A percentile compares a stretch with the other conserved stretches of the same genome.
These are phyloP conservation scores for Ministeria vibrans DNA, from an alignment of 78 protist species.

Conservation along the genomic window DNA sequence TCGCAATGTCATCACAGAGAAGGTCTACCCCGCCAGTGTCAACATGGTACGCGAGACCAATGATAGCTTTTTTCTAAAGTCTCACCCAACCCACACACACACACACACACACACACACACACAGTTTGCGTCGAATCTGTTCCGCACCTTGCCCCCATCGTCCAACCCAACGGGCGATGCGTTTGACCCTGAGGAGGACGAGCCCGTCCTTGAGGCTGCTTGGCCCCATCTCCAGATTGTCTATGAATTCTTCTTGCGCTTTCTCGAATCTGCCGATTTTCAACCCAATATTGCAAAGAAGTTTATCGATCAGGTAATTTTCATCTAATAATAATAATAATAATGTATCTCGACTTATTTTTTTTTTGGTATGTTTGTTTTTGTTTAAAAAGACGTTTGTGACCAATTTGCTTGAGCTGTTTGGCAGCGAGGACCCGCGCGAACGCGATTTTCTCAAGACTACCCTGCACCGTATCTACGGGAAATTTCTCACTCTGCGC, in stretches of 20 bases:
- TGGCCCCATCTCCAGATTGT: slow-evolving; percentile 86
- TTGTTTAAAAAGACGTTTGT: not conserved
- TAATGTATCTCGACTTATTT: not conserved
- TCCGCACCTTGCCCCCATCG: slow-evolving; percentile 75
- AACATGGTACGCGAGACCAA: slow-evolving; percentile 61
- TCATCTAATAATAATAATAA: no score
- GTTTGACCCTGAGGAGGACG: slow-evolving; percentile 79
- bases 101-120: not conserved
- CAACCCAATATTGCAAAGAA: slow-evolving; percentile 68
- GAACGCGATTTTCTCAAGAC: slow-evolving; percentile 95
- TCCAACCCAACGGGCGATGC: slow-evolving; percentile 54
- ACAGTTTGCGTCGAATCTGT: slow-evolving; percentile 69
- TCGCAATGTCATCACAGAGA: slow-evolving; percentile 51
- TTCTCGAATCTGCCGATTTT: slow-evolving; percentile 73
- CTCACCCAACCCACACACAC: not conserved
- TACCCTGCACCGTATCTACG: slow-evolving; percentile 88
- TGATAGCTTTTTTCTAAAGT: no score
- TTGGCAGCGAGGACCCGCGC: slow-evolving; percentile 92
- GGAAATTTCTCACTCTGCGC: slow-evolving; percentile 78
- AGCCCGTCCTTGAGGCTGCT: slow-evolving; percentile 80
- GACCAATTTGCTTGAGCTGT: slow-evolving; percentile 67
- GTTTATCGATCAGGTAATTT: slow-evolving; percentile 60
- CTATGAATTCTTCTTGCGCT: slow-evolving; percentile 81
- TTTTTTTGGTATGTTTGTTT: not conserved
- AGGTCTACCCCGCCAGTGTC: slow-evolving; percentile 54